A percentile compares a stretch with the other conserved stretches of the same genome.
phyloP scores from a whole-genome alignment of 2,329 filamentous ascomycete species.

The Madurella mycetomatis region DNA sequence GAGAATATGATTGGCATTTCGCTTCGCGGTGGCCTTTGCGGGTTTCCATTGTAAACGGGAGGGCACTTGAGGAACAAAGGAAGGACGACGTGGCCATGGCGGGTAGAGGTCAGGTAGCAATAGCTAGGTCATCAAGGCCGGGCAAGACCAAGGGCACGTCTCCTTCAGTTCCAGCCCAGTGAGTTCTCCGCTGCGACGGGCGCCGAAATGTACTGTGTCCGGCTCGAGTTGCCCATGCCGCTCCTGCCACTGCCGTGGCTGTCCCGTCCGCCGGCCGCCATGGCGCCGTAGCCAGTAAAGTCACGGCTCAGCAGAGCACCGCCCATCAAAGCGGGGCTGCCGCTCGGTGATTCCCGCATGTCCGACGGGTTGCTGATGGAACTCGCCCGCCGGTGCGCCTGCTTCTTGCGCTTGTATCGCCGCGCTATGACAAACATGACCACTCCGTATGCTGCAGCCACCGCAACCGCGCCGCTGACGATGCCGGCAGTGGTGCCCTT shows the following conservation, averaged over 20 bases:
- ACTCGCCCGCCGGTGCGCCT: slow-evolving; percentile 70
- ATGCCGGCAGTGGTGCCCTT: slow-evolving; percentile 64
- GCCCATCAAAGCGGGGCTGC: slow-evolving; percentile 64
- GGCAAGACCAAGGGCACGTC: not conserved
- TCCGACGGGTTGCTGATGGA: slow-evolving; percentile 60
- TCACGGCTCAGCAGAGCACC: slow-evolving; percentile 59
- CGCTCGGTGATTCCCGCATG: slow-evolving; percentile 51
- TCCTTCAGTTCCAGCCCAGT: slow-evolving; percentile 83
- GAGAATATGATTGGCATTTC: slow-evolving; percentile 24
- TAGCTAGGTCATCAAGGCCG: not conserved
- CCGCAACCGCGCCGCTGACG: slow-evolving; percentile 69
- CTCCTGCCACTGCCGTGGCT: slow-evolving; percentile 56
- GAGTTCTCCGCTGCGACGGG: slow-evolving; percentile 93
- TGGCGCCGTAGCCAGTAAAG: slow-evolving; percentile 50
- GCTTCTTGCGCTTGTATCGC: slow-evolving; percentile 82
- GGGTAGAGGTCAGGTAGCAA: not conserved
- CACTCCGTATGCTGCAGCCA: slow-evolving; percentile 82
- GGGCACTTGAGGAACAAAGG: not conserved
- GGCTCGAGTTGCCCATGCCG: slow-evolving; percentile 49
- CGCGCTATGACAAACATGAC: slow-evolving; percentile 93
- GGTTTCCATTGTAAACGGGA: slow-evolving; percentile 5
- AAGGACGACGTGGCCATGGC: not conserved
- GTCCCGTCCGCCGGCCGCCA: slow-evolving; percentile 43
- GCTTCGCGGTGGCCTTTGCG: not conserved
- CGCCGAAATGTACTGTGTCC: slow-evolving; percentile 70